phyloP scores from a whole-genome alignment of 2,329 filamentous ascomycete species.

The Coniochaeta ligniaria region DNA sequence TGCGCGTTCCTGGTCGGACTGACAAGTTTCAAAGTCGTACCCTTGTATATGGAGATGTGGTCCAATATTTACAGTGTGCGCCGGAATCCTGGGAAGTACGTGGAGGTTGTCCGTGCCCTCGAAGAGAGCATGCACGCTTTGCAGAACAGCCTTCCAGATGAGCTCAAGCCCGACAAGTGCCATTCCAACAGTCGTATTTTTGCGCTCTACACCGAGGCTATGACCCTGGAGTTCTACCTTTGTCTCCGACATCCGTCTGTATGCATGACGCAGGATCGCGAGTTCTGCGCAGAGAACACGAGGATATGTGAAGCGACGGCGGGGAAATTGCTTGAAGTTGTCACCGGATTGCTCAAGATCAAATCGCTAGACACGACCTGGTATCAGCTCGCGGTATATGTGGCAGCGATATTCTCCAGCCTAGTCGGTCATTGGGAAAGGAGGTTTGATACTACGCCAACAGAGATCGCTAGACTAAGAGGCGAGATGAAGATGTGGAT shows the following conservation, averaged over 20 bases:
- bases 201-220: conserved; percentile 46
- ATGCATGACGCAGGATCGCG: conserved; percentile 45
- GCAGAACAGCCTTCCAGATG: conserved; percentile 52
- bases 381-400: conserved; percentile 66
- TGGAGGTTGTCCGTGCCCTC: conserved; percentile 54
- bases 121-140: conserved; percentile 54
- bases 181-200: conserved; percentile 37
- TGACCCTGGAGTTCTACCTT: conserved; percentile 50
- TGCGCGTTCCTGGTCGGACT: conserved; percentile 64
- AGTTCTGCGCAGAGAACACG: conserved; percentile 54
- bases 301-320: conserved; percentile 60
- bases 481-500: conserved; percentile 66
- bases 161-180: conserved; percentile 42
- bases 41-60: conserved; percentile 67
- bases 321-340: conserved; percentile 54
- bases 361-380: conserved; percentile 72
- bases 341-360: conserved; percentile 51
- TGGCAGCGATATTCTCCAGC: conserved; percentile 66
- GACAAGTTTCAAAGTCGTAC: conserved; percentile 56
- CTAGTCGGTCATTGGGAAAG: conserved; percentile 64
- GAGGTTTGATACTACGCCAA: conserved; percentile 48
- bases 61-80: conserved; percentile 67
- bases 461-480: conserved; percentile 53
- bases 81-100: conserved; percentile 55
- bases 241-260: conserved; percentile 56